A percentile compares a stretch with the other conserved stretches of the same genome.
phyloP scores from a whole-genome alignment of 202 grass and related monocot genomes.

The Bolboschoenoplectus hybrid region DNA sequence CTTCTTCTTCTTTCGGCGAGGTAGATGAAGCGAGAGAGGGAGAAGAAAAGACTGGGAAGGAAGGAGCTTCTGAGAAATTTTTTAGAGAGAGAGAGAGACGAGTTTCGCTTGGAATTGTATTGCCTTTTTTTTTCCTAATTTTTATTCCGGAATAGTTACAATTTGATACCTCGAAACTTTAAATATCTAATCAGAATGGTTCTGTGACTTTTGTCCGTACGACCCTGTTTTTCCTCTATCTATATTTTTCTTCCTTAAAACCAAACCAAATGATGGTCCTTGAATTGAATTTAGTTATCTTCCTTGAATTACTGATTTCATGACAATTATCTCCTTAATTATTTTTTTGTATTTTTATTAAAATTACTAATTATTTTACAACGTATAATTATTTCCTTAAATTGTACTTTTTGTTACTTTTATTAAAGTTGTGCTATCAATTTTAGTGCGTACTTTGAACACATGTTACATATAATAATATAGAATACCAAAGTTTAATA shows the following conservation, averaged over 20 bases:
- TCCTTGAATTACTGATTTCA: neutral
- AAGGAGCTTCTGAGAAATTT: neutral
- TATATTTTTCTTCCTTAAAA: neutral
- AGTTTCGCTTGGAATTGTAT: constrained; percentile 35
- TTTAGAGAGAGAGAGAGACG: constrained; percentile 14
- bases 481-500: too few relatives aligned
- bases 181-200: neutral
- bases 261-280: neutral
- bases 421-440: neutral
- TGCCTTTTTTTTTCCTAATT: neutral
- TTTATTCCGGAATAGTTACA: neutral
- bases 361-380: neutral
- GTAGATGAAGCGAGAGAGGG: constrained; percentile 17
- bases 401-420: neutral
- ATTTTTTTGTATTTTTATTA: neutral
- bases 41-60: neutral
- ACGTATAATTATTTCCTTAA: neutral
- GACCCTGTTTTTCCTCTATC: neutral
- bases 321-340: neutral
- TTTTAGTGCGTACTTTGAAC: neutral
- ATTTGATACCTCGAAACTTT: neutral
- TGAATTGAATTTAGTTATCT: neutral
- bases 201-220: too few relatives aligned
- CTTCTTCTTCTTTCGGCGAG: neutral
- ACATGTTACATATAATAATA: too few relatives aligned